These are phyloP conservation scores for Phytophthora pseudosyringae DNA, from an alignment of 352 stramenopile genomes.

Conservation along the genomic window DNA sequence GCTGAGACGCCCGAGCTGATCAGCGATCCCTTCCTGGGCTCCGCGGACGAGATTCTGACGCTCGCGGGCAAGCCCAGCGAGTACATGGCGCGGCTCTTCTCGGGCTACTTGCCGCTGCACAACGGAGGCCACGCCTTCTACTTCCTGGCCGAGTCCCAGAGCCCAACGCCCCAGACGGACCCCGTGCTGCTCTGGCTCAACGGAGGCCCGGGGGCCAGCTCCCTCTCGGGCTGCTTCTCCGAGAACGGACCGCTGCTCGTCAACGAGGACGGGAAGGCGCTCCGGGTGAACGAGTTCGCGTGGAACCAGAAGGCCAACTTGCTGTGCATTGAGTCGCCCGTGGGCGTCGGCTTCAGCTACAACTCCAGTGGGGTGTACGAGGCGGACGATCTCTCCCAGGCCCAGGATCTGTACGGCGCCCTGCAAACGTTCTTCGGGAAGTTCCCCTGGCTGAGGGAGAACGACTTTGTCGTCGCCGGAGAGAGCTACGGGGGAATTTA, in stretches of 20 bases:
- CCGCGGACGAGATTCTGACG: constrained; percentile 52
- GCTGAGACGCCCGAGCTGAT: constrained; percentile 7
- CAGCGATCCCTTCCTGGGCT: constrained; percentile 39
- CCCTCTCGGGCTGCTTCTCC: constrained; percentile 64
- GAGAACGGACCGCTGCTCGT: constrained; percentile 80
- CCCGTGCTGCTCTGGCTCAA: constrained; percentile 78
- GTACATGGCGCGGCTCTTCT: constrained; percentile 65
- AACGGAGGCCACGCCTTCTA: constrained; percentile 76
- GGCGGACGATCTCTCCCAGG: constrained; percentile 75
- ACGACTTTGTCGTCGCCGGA: constrained; percentile 85
- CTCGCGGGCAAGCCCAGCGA: constrained; percentile 49
- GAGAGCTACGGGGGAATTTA: constrained; percentile 87
- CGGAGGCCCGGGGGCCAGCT: constrained; percentile 65
- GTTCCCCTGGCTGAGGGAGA: constrained; percentile 82
- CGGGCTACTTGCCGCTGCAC: constrained; percentile 56
- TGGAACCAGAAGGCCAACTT: constrained; percentile 69
- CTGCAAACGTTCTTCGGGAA: constrained; percentile 88
- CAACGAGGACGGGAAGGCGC: constrained; percentile 49
- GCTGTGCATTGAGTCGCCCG: constrained; percentile 67
- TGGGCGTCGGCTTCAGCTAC: constrained; percentile 75
- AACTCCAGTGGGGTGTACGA: constrained; percentile 68
- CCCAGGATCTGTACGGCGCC: constrained; percentile 75
- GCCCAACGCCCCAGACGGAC: constrained; percentile 38
- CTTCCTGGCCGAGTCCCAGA: constrained; percentile 75
- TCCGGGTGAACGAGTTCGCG: constrained; percentile 56